Evolutionary conservation across 257 asterid genomes (phyloP).

Genomic region (Nicotiana noctiflora): DNA sequence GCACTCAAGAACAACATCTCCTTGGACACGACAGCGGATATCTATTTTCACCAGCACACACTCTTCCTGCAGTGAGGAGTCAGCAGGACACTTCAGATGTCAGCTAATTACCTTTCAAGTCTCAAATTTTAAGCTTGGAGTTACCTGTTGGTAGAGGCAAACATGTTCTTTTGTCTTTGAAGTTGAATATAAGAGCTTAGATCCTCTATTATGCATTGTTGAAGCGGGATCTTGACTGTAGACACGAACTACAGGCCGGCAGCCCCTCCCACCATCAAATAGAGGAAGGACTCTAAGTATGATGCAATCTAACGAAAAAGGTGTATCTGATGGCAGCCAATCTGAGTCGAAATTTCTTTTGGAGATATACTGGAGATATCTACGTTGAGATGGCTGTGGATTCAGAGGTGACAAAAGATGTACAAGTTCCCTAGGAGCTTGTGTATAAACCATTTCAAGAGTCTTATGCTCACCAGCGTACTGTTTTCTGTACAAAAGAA

Average conservation of each 20-base stretch:
- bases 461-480: constrained; percentile 92
- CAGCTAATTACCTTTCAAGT: constrained; percentile 6
- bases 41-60: constrained; percentile 75
- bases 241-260: constrained; percentile 77
- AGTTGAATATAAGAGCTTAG: constrained; percentile 79
- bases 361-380: constrained; percentile 93
- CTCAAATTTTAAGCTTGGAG: constrained; percentile 20
- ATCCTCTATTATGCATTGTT: constrained; percentile 59
- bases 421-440: constrained; percentile 93
- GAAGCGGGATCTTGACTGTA: constrained; percentile 84
- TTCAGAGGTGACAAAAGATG: constrained; percentile 88
- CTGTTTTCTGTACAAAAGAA: constrained; percentile 87
- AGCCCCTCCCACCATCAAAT: constrained; percentile 75
- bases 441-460: constrained; percentile 94
- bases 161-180: constrained; percentile 43
- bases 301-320: constrained; percentile 37
- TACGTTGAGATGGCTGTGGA: constrained; percentile 96
- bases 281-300: constrained; percentile 40
- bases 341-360: constrained; percentile 71
- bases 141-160: constrained; percentile 73
- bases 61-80: constrained; percentile 59
- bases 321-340: constrained; percentile 90
- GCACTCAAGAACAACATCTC: constrained; percentile 92
- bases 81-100: constrained; percentile 18
- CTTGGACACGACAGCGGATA: constrained; percentile 68